Evolutionary conservation across 2,329 filamentous ascomycete species (phyloP).

Genomic region (Aspergillus pseudonomiae): DNA sequence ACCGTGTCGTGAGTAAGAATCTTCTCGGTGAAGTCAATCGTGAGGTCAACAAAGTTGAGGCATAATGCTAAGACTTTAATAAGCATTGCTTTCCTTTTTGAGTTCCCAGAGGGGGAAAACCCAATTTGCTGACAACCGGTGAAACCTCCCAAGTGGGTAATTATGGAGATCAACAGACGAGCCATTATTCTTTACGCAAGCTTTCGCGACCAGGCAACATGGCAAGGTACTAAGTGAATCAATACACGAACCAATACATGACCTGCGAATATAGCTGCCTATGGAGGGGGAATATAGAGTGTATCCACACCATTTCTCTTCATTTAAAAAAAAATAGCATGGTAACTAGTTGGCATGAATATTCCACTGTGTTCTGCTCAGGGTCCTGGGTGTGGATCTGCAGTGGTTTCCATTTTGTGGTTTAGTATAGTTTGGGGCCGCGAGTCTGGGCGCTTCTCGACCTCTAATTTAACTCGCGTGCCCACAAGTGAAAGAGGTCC

Average conservation of each 20-base stretch:
- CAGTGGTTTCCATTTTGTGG: neutral
- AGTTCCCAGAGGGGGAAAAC: neutral
- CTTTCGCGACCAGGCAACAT: neutral
- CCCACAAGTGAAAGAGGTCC: neutral
- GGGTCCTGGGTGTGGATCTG: neutral
- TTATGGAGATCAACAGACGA: neutral
- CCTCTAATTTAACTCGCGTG: constrained; percentile 3
- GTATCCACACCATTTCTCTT: neutral
- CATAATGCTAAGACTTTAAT: neutral
- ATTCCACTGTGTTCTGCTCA: neutral
- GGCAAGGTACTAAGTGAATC: neutral
- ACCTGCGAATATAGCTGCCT: neutral
- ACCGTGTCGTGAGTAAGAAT: neutral
- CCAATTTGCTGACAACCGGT: neutral
- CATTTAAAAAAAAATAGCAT: neutral
- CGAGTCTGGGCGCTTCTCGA: neutral
- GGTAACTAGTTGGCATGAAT: neutral
- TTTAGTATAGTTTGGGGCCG: neutral
- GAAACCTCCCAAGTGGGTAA: neutral
- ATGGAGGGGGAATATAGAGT: neutral
- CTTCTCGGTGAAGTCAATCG: neutral
- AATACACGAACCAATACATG: neutral
- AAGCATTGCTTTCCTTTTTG: neutral
- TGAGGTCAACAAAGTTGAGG: neutral
- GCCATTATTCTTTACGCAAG: neutral